These are phyloP conservation scores for Carallia pectinifolia DNA, from an alignment of 345 rosid genomes.

Conservation along the genomic window DNA sequence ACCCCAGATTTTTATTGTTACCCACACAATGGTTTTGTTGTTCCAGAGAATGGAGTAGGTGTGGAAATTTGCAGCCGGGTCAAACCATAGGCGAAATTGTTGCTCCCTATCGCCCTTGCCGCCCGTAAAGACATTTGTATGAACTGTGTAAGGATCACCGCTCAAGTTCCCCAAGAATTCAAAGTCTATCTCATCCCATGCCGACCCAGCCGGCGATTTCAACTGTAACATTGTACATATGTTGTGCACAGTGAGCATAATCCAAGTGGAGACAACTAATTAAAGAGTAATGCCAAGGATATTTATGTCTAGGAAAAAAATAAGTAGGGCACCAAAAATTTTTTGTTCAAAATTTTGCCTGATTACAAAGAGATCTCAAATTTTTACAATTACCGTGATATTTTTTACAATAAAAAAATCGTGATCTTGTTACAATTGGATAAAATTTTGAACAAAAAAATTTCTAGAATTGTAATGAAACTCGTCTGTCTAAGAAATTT, in stretches of 20 bases:
- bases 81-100: slow-evolving; percentile 6
- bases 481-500: not conserved
- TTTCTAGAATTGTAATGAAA: no score
- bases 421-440: no score
- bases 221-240: not conserved
- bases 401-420: no score
- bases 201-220: not conserved
- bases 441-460: no score
- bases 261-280: not conserved
- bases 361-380: no score
- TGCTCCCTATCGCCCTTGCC: not conserved
- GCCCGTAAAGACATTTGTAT: not conserved
- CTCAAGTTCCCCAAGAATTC: slow-evolving; percentile 1
- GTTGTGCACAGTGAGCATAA: not conserved
- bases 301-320: not conserved
- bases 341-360: no score
- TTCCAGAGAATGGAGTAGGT: slow-evolving; percentile 8
- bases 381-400: no score
- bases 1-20: not conserved
- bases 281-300: not conserved
- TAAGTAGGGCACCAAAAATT: no score
- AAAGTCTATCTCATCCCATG: slow-evolving; percentile 7
- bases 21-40: not conserved
- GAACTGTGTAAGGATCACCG: slow-evolving; percentile 1
- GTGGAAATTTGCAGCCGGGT: not conserved